Evolutionary conservation across 73 alveolate genomes (phyloP), one percentile per base, ranked within the genome.

Genomic region (Paramecium caudatum): DNA sequence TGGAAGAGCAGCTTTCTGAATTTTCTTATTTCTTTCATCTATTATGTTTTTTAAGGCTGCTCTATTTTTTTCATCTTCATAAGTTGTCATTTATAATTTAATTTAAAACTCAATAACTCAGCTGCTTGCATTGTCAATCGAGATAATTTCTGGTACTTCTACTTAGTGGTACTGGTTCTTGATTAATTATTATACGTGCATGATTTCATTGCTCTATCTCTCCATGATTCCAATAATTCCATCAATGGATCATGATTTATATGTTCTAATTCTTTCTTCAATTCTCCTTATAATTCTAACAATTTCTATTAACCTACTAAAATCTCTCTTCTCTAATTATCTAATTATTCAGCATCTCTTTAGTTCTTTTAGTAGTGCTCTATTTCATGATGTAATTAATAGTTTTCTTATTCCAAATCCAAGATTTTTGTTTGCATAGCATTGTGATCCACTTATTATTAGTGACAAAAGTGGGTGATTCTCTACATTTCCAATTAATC

Each of bases 61-160:
- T 63, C 68, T 86, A 6, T 86, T 81, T 27, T 70, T 45, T 48
- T 86, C 93, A 43, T 86, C 93, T 43, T 86, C 93, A 86, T 47
- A 86, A 48, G 47, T 19, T 39, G 17, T 74, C 88, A 74, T 74
- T 74, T 74, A 74, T 74, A 74, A 41, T 15, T 36, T 74, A 41
- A 39, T 37, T 74, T 9, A 70, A 34, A 69, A 74, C 45, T 74
- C 55, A 74, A 27, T 41, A 15, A 19, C 7, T 74, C 12, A 15
- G 65, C 27, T 12, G 13, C 12, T 34, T 49, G 8, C 13, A 21
- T 19, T 3, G 25, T 49, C 39, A 65, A 65, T 32, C 83, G 27
- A 13, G 61, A 25, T 49, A 65, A 65, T 32, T 33, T 65, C 12
- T 30, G 8, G 15, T 65, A 65, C 39, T 65, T 65, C 39, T 65